A percentile compares a stretch with the other conserved stretches of the same genome.
Conservation (phyloP, 352 stramenopile genomes). For the Plasmopara viticola region DNA sequence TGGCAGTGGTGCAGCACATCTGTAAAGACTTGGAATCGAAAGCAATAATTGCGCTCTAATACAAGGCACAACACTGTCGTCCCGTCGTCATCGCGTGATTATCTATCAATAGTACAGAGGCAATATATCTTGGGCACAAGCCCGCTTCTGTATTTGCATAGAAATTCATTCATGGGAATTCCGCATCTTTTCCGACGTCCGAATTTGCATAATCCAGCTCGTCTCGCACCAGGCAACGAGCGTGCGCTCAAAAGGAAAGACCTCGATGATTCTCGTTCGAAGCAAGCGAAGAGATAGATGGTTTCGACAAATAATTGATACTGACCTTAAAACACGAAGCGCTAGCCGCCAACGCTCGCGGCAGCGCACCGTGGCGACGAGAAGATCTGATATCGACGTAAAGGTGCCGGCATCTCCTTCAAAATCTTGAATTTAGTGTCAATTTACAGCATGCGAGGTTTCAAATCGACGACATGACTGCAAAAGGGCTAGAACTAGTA, state of each 20-base stretch:
- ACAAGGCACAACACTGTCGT: neutral
- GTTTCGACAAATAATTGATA: neutral
- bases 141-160: no score
- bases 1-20: neutral
- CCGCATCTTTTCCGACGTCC: neutral
- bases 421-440: constrained; percentile 14
- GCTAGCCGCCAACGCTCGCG: neutral
- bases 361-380: constrained; percentile 9
- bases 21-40: neutral
- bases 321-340: neutral
- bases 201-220: neutral
- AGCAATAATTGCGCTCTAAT: neutral
- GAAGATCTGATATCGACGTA: constrained; percentile 20
- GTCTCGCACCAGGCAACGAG: neutral
- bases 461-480: neutral
- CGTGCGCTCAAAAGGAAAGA: neutral
- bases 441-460: neutral
- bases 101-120: neutral
- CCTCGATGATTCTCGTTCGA: neutral
- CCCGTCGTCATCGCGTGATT: neutral
- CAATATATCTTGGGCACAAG: neutral
- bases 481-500: constrained; percentile 4
- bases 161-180: no score
- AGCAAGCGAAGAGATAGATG: neutral
- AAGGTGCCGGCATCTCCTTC: constrained; percentile 3